phyloP scores from a whole-genome alignment of 495 filamentous ascomycete genomes.

The Aspergillus conjunctus region DNA sequence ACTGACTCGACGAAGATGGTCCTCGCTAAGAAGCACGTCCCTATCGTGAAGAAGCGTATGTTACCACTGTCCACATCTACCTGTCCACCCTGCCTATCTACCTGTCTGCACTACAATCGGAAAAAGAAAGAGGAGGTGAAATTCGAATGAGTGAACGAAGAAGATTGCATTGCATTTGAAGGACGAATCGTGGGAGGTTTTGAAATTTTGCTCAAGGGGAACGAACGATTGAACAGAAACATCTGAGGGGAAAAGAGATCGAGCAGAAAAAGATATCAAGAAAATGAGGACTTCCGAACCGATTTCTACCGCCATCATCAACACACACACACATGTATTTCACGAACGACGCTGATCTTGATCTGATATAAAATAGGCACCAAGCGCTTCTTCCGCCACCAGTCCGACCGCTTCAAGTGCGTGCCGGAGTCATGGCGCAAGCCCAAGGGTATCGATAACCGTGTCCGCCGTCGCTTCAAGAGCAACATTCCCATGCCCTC shows the following conservation, averaged over 20 bases:
- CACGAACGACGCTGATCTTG: slow-evolving; percentile 1
- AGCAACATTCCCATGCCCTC: slow-evolving; percentile 95
- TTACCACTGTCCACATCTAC: slow-evolving; percentile 33
- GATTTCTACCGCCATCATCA: background rate
- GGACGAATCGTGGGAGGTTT: too few relatives aligned
- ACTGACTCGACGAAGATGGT: slow-evolving; percentile 70
- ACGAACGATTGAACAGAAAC: too few relatives aligned
- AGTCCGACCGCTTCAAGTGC: slow-evolving; percentile 93
- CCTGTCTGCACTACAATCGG: background rate
- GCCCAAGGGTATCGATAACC: slow-evolving; percentile 98
- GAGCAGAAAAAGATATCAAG: background rate
- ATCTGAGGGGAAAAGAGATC: too few relatives aligned
- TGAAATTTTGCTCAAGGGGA: too few relatives aligned
- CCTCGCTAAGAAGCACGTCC: slow-evolving; percentile 96
- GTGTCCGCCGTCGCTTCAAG: slow-evolving; percentile 89
- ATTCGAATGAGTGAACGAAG: too few relatives aligned
- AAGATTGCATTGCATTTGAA: too few relatives aligned
- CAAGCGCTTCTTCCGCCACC: slow-evolving; percentile 91
- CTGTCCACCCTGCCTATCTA: slow-evolving; percentile 11
- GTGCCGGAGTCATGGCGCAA: slow-evolving; percentile 90
- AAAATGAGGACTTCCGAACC: slow-evolving; percentile 1
- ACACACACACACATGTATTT: background rate
- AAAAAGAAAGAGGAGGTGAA: background rate
- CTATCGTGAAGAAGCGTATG: slow-evolving; percentile 99
- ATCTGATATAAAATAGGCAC: slow-evolving; percentile 59